phyloP scores from a whole-genome alignment of 257 asterid species.

The Solanum sparsipilum region DNA sequence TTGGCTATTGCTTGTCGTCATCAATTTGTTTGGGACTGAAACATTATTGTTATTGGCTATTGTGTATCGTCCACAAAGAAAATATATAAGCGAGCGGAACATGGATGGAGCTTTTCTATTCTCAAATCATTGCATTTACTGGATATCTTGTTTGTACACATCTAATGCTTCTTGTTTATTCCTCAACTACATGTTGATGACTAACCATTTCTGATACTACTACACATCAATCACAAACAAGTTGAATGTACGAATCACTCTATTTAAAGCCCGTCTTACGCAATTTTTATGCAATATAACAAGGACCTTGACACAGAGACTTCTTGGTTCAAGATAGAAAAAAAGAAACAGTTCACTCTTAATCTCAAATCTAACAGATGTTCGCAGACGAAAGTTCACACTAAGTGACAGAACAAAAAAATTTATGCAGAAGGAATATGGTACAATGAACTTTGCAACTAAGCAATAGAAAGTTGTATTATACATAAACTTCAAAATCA shows the following conservation, averaged over 20 bases:
- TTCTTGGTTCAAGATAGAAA: not conserved
- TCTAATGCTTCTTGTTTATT: not conserved
- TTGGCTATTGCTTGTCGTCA: not conserved
- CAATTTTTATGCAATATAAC: not conserved
- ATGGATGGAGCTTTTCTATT: not conserved
- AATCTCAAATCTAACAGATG: not conserved
- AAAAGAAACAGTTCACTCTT: not conserved
- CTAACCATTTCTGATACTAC: not conserved
- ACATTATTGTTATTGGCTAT: not conserved
- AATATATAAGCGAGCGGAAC: not conserved
- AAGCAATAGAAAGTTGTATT: not conserved
- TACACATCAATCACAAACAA: not conserved
- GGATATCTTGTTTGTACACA: not conserved
- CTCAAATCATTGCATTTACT: no score
- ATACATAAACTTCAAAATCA: not conserved
- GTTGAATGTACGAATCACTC: not conserved
- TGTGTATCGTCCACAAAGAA: not conserved
- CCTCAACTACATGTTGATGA: not conserved
- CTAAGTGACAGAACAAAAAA: not conserved
- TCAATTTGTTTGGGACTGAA: not conserved
- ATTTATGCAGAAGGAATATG: not conserved
- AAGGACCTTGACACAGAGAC: not conserved
- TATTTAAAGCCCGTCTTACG: not conserved
- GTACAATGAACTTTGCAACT: conserved; percentile 1
- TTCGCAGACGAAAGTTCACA: not conserved